phyloP scores from a whole-genome alignment of 805 yeast species.

The Kodamaea kakaduensis region DNA sequence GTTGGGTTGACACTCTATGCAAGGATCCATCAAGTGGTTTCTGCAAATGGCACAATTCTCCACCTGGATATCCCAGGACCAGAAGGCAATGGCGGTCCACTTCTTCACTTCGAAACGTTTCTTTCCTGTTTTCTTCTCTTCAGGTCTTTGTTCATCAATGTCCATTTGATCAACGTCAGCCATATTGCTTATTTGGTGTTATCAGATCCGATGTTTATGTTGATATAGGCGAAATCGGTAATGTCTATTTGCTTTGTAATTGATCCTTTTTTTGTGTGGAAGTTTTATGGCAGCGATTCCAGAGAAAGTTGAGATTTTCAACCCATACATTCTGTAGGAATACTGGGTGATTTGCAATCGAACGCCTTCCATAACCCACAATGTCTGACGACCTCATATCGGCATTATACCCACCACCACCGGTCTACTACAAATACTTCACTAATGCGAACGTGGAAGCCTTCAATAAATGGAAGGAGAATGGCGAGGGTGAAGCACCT shows the following conservation, averaged over 20 bases:
- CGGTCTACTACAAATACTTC: constrained; percentile 72
- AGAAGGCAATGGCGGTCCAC: constrained; percentile 99
- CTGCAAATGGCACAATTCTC: constrained; percentile 98
- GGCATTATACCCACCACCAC: constrained; percentile 92
- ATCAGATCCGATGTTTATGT: too few species aligned
- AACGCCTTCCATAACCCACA: neutral
- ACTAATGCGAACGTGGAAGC: constrained; percentile 61
- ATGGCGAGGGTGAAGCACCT: constrained; percentile 18
- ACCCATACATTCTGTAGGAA: neutral
- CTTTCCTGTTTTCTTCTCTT: constrained; percentile 33
- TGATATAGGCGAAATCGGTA: too few species aligned
- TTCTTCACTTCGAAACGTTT: constrained; percentile 89
- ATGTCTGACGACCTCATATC: constrained; percentile 41
- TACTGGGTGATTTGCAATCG: too few species aligned
- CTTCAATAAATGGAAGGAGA: constrained; percentile 27
- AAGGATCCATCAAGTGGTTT: constrained; percentile 96
- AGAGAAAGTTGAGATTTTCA: neutral
- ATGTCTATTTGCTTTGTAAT: too few species aligned
- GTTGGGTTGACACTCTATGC: constrained; percentile 93
- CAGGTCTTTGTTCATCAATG: constrained; percentile 16
- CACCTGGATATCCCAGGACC: constrained; percentile 97
- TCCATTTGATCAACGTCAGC: neutral
- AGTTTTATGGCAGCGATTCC: neutral
- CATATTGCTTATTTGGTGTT: too few species aligned
- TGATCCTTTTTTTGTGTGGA: neutral